Evolutionary conservation across 805 yeast species (phyloP).

Genomic region (Saccharomycopsis oosterbeekiorum): DNA sequence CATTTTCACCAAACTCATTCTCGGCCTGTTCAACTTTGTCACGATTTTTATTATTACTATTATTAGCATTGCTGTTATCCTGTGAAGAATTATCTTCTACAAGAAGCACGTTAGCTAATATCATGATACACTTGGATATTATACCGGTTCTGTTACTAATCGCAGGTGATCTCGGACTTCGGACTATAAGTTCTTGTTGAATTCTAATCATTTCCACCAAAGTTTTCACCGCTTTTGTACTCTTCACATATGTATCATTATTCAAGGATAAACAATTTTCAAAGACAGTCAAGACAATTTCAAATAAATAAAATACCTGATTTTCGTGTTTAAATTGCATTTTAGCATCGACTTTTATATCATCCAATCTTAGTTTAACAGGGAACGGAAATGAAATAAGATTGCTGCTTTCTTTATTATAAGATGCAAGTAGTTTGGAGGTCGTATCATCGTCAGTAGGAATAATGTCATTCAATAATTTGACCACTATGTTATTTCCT

Average conservation of each 20-base stretch:
- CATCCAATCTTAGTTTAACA: neutral
- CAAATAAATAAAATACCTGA: slow-evolving; percentile 34
- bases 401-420: slow-evolving; percentile 1
- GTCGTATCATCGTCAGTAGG: slow-evolving; percentile 24
- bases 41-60: neutral
- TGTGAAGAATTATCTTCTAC: neutral
- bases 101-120: slow-evolving; percentile 10
- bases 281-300: slow-evolving; percentile 38
- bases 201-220: slow-evolving; percentile 18
- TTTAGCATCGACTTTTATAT: slow-evolving; percentile 11
- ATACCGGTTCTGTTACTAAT: slow-evolving; percentile 31
- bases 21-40: neutral
- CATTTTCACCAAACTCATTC: neutral
- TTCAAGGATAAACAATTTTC: slow-evolving; percentile 31
- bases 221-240: slow-evolving; percentile 7
- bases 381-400: slow-evolving; percentile 12
- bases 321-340: slow-evolving; percentile 32
- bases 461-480: slow-evolving; percentile 33
- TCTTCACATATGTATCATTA: slow-evolving; percentile 5
- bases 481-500: slow-evolving; percentile 41
- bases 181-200: slow-evolving; percentile 38
- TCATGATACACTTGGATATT: slow-evolving; percentile 22
- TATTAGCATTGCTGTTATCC: neutral
- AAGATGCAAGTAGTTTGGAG: neutral
- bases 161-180: slow-evolving; percentile 35